phyloP scores from a whole-genome alignment of 1,284 basidiomycete genomes.

The Cutaneotrichosporon sp. region DNA sequence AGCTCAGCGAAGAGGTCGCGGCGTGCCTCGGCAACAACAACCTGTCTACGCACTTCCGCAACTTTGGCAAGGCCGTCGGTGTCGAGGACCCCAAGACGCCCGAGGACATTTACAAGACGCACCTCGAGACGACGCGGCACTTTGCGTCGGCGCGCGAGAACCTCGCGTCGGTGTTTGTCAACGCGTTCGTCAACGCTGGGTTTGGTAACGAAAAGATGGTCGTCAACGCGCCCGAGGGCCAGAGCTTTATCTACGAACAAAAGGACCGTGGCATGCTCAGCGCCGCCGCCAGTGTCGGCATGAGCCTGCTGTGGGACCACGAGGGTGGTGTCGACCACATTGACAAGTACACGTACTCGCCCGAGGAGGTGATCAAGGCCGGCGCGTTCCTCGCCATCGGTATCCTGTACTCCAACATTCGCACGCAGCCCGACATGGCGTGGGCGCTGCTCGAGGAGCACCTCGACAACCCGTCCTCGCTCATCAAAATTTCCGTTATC shows the following conservation, averaged over 20 bases:
- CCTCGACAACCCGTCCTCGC: conserved; percentile 77
- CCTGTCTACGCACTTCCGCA: conserved; percentile 77
- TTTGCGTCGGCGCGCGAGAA: conserved; percentile 90
- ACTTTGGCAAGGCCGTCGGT: conserved; percentile 91
- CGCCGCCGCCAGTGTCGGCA: conserved; percentile 87
- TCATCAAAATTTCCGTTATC: conserved; percentile 81
- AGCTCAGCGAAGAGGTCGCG: conserved; percentile 68
- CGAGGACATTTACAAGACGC: conserved; percentile 97
- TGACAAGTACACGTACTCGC: conserved; percentile 96
- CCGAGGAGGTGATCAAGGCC: conserved; percentile 96
- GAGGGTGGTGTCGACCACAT: conserved; percentile 90
- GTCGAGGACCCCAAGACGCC: conserved; percentile 84
- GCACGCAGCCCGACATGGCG: conserved; percentile 90
- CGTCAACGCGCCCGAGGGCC: conserved; percentile 91
- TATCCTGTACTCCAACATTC: conserved; percentile 81
- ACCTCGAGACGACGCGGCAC: conserved; percentile 71
- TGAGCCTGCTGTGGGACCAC: conserved; percentile 93
- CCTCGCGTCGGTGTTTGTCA: conserved; percentile 94
- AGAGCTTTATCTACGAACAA: conserved; percentile 99
- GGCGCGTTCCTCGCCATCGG: conserved; percentile 94
- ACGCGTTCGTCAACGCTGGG: conserved; percentile 97
- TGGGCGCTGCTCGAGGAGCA: conserved; percentile 88
- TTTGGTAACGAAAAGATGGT: conserved; percentile 99
- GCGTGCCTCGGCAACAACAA: conserved; percentile 80
- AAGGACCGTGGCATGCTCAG: conserved; percentile 98